phyloP scores from a whole-genome alignment of 1,284 basidiomycete genomes.

The Coriolopsis trogii region DNA sequence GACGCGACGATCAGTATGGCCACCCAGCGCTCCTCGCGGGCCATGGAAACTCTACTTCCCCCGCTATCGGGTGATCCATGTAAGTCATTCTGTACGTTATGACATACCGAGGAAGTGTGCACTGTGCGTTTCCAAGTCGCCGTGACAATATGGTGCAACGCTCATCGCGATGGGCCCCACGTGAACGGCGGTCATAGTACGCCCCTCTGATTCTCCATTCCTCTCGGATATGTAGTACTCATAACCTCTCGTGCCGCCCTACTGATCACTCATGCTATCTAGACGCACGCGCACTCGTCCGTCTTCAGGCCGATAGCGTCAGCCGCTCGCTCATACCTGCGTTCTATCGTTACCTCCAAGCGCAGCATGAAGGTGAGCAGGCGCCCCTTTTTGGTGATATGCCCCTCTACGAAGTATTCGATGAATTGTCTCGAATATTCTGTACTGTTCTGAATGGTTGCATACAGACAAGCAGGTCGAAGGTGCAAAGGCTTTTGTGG shows the following conservation, averaged over 20 bases:
- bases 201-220: neutral
- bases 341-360: slow-evolving; percentile 81
- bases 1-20: slow-evolving; percentile 43
- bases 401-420: neutral
- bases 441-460: neutral
- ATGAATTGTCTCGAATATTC: neutral
- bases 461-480: slow-evolving; percentile 51
- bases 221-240: neutral
- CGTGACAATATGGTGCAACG: too few species aligned
- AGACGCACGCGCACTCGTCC: slow-evolving; percentile 70
- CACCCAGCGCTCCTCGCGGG: slow-evolving; percentile 37
- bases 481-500: slow-evolving; percentile 58
- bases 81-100: too few species aligned
- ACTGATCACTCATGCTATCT: slow-evolving; percentile 5
- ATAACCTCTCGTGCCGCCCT: neutral
- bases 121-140: too few species aligned
- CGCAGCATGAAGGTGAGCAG: slow-evolving; percentile 52
- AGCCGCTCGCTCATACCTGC: slow-evolving; percentile 69
- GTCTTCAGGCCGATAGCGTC: slow-evolving; percentile 71
- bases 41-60: slow-evolving; percentile 53
- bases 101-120: too few species aligned
- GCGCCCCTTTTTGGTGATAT: neutral
- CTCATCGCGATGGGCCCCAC: too few species aligned
- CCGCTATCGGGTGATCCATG: slow-evolving; percentile 62
- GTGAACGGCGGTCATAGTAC: too few species aligned